Conservation (phyloP, 768 basidiomycete genomes). For the Polyporus arcularius region DNA sequence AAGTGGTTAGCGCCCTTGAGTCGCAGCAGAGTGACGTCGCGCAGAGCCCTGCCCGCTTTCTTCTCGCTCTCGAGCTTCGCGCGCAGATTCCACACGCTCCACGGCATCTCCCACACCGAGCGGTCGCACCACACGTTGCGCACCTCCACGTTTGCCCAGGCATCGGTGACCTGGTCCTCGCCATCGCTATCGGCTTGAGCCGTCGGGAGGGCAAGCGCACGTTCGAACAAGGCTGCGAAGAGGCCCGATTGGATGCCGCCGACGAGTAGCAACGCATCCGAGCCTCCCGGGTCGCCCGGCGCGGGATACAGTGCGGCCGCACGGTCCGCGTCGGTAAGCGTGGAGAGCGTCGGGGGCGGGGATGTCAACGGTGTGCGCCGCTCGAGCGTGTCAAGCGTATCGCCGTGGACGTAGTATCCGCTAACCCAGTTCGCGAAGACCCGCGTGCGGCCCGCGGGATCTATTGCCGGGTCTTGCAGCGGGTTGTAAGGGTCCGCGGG, state of each 20-base stretch:
- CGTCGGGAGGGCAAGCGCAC: too few species aligned
- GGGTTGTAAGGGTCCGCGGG: not conserved
- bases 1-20: constrained; percentile 9
- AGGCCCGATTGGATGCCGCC: too few species aligned
- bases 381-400: constrained; percentile 7
- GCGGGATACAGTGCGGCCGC: not conserved
- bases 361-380: not conserved
- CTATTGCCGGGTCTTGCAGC: constrained; percentile 3
- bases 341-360: not conserved
- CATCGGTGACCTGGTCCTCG: not conserved
- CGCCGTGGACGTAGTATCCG: constrained; percentile 16
- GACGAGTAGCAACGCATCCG: not conserved
- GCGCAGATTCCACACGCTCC: not conserved
- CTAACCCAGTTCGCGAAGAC: constrained; percentile 9
- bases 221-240: too few species aligned
- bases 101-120: constrained; percentile 1
- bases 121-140: constrained; percentile 1
- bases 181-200: not conserved
- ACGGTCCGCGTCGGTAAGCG: constrained; percentile 1
- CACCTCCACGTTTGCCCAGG: constrained; percentile 5
- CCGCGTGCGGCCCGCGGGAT: not conserved
- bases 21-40: constrained; percentile 1
- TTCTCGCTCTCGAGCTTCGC: constrained; percentile 1
- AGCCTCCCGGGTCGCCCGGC: not conserved
- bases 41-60: not conserved